phyloP scores from a whole-genome alignment of 2,329 filamentous ascomycete genomes.

The Cladosporium phlei region DNA sequence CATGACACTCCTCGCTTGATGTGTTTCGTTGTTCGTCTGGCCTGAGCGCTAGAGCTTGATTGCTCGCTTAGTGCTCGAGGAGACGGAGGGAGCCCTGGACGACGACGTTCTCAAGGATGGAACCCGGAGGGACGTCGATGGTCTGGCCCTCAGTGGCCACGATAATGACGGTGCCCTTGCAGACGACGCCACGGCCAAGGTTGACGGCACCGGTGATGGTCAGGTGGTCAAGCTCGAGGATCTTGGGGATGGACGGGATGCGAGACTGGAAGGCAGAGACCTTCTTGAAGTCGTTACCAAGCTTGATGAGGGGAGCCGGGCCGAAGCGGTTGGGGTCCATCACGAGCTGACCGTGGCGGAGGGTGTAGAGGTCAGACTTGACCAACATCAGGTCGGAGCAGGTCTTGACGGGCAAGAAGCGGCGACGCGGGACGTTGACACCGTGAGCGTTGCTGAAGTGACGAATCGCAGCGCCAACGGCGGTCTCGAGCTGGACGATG shows the following conservation, averaged over 20 bases:
- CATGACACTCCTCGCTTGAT: not conserved
- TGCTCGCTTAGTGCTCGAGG: slow-evolving; percentile 55
- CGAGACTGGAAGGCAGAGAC: slow-evolving; percentile 92
- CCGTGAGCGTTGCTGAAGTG: slow-evolving; percentile 98
- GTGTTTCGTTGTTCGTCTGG: not conserved
- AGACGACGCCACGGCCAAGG: slow-evolving; percentile 86
- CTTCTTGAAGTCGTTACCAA: slow-evolving; percentile 99
- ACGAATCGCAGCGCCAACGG: slow-evolving; percentile 95
- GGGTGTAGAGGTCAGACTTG: slow-evolving; percentile 98
- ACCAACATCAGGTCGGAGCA: slow-evolving; percentile 99
- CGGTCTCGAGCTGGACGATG: slow-evolving; percentile 97
- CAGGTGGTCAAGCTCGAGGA: slow-evolving; percentile 86
- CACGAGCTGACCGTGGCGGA: slow-evolving; percentile 96
- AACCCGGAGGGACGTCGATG: slow-evolving; percentile 94
- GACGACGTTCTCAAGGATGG: slow-evolving; percentile 96
- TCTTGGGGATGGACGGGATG: slow-evolving; percentile 82
- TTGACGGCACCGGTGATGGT: slow-evolving; percentile 98
- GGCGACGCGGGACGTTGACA: slow-evolving; percentile 94
- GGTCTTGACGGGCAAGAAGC: slow-evolving; percentile 99
- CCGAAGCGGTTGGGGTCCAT: slow-evolving; percentile 97
- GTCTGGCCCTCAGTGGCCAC: slow-evolving; percentile 96
- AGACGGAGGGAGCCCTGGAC: slow-evolving; percentile 90
- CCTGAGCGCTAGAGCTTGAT: not conserved
- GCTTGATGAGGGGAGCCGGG: slow-evolving; percentile 95
- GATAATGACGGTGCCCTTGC: slow-evolving; percentile 98